These are phyloP conservation scores for Hemileccinum rubropunctum DNA, from an alignment of 768 basidiomycete genomes.

Conservation along the genomic window DNA sequence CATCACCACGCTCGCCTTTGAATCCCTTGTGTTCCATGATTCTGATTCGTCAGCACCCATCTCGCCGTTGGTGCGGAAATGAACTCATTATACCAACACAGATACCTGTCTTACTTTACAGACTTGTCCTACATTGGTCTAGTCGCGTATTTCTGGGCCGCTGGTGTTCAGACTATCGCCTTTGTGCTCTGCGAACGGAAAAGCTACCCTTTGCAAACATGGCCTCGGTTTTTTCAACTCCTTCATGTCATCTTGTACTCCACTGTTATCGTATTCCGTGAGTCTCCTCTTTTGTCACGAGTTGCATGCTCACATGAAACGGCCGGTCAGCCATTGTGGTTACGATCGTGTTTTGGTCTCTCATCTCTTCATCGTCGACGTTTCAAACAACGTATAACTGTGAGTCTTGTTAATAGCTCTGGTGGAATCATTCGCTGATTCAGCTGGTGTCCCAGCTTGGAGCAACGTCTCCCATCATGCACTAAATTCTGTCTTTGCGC, in stretches of 20 bases:
- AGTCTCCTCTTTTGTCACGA: slow-evolving; percentile 25
- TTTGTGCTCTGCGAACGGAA: slow-evolving; percentile 37
- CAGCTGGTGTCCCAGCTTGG: slow-evolving; percentile 43
- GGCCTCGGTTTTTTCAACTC: slow-evolving; percentile 54
- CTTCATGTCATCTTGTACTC: slow-evolving; percentile 53
- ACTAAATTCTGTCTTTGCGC: slow-evolving; percentile 53
- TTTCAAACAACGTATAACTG: slow-evolving; percentile 40
- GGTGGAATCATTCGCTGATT: neutral
- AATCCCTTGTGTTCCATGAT: slow-evolving; percentile 30
- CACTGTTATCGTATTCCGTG: slow-evolving; percentile 56
- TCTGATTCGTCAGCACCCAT: slow-evolving; percentile 33
- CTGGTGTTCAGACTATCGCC: slow-evolving; percentile 49
- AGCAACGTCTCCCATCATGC: slow-evolving; percentile 57
- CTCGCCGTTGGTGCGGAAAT: neutral
- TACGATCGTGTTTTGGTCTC: slow-evolving; percentile 60
- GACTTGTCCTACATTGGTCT: slow-evolving; percentile 60
- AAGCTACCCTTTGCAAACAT: slow-evolving; percentile 55
- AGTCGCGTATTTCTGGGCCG: slow-evolving; percentile 59
- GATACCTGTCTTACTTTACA: slow-evolving; percentile 67
- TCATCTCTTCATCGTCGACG: slow-evolving; percentile 43
- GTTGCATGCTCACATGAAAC: neutral
- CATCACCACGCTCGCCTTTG: slow-evolving; percentile 33
- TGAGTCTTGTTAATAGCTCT: slow-evolving; percentile 24
- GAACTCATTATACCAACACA: slow-evolving; percentile 19
- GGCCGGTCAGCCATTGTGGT: slow-evolving; percentile 54